Evolutionary conservation across 805 yeast species (phyloP), one percentile per base, ranked within the genome.

Genomic region (Vanderwaltozyma polyspora): DNA sequence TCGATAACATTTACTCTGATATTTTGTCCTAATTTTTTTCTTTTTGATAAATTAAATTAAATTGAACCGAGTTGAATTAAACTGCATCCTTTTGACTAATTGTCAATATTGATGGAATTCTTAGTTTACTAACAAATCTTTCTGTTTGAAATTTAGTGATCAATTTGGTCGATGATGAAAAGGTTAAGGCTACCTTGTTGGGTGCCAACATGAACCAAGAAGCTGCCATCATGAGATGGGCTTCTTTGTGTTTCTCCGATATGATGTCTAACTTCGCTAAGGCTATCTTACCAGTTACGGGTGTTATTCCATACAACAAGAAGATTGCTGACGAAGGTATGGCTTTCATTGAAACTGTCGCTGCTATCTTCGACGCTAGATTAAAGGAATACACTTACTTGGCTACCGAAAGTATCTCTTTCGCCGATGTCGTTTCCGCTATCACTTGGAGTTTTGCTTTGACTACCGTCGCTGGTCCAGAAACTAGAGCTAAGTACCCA

Each of bases 231-330:
- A 57, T 84, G 51, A 76, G 67, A 64, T 85, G 93, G 91, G 48
- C 76, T 55, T 81, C 94, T 7, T 67, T 80, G 47, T 63, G 75
- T 57, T 83, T 79, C 70, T 51, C 74, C 46, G 95, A 86, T 52
- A 45, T 79, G 39, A 56, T 78, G 47, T 46, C 63, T 25, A 49
- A 60, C 34, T 48, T 68, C 35, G 68, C 69, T 40, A 45, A 43
- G 25, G 71, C 72, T 48, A 68, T 79, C 62, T 55, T 61, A 38
- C 78, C 81, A 46, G 52, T 77, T 38, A 48, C 59, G 24, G 95
- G 94, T 51, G 54, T 49, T 31, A 55, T 41, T 35, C 87, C 91
- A 47, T 85, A 72, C 82, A 80, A 84, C 81, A 82, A 83, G 74
- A 79, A 78, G 44, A 56, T 44, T 35, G 71, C 70, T 40, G 81